These are phyloP conservation scores for Caloboletus firmus DNA, from an alignment of 1,284 basidiomycete genomes.

Conservation along the genomic window DNA sequence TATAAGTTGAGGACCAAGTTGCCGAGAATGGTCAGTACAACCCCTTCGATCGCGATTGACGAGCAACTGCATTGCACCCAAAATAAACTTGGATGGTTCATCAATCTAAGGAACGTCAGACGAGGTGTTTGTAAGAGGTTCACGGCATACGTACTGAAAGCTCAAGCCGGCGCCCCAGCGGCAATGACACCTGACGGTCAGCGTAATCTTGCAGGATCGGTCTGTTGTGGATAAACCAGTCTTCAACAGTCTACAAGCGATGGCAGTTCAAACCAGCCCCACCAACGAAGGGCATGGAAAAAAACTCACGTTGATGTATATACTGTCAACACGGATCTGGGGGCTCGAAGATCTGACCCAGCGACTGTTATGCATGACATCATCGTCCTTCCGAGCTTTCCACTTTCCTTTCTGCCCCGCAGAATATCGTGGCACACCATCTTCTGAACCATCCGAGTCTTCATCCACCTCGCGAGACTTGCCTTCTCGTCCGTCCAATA, in stretches of 20 bases:
- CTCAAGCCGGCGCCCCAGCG: constrained; percentile 26
- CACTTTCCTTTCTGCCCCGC: constrained; percentile 19
- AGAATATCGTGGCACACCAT: constrained; percentile 2
- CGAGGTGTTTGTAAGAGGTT: not conserved
- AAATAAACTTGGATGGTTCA: constrained; percentile 27
- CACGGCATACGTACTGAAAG: constrained; percentile 21
- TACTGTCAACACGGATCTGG: not conserved
- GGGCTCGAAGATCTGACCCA: not conserved
- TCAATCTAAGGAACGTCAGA: constrained; percentile 23
- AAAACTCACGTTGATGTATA: constrained; percentile 12
- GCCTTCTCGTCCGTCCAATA: not conserved
- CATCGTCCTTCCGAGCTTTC: constrained; percentile 3
- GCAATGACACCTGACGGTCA: constrained; percentile 26
- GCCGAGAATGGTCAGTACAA: constrained; percentile 17
- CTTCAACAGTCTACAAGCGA: constrained; percentile 13
- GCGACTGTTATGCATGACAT: not conserved
- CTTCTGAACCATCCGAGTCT: not conserved
- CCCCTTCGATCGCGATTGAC: constrained; percentile 28
- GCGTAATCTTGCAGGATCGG: constrained; percentile 32
- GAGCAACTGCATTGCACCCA: constrained; percentile 31
- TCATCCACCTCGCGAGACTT: not conserved
- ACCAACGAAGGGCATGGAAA: not conserved
- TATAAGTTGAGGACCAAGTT: constrained; percentile 32
- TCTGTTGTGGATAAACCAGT: constrained; percentile 27
- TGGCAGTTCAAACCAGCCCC: not conserved